Base-by-base conservation (phyloP, 192 early-diverging fungal species). In the Geosiphon pyriformis region DNA sequence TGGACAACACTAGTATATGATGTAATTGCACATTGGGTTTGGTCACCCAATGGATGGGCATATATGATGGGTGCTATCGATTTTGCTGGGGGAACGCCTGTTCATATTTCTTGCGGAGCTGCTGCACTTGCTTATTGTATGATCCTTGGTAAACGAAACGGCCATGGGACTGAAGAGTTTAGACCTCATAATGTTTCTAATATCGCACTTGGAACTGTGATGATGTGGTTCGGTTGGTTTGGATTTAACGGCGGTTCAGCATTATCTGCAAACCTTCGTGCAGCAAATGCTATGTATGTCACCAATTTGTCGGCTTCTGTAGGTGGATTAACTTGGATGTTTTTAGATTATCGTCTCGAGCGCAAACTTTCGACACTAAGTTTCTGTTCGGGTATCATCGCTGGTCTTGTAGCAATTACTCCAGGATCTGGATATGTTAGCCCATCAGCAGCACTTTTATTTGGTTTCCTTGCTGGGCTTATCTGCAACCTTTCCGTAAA, bases 391-490 rank as follows among this genome's bases (percentile, higher is more conserved):
- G 90, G 90, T 32, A 88, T 85, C 22, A 85, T 92, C 3, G 85
- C 87, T 2, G 90, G 87, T 10, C 78, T 92, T 65, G 90, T 91
- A 10, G 86, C 82, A 62, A 87, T 92, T 63, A 92, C 89, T 29
- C 89, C 96, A 0, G 92, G 80, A 33, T 86, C 91, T 15, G 96
- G 94, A 1, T 95, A 83, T 68, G 93, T 98, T 48, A 78, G 85
- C 2, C 90, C 92, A 3, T 87, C 86, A 72, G 82, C 93, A 10
- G 76, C 85, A 22, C 65, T 90, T 31, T 74, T 85, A 48, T 82
- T 90, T 75, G 89, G 90, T 33, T 46, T 79, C 22, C 52, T 84
- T 29, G 74, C 79, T 2, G 86, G 79, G 34, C 54, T 80, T 49
- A 71, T 74, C 54, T 88, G 83, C 71, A 83, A 82, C 70, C 69